phyloP scores from a whole-genome alignment of 306 rosid genomes.

The Trichosanthes truncata region DNA sequence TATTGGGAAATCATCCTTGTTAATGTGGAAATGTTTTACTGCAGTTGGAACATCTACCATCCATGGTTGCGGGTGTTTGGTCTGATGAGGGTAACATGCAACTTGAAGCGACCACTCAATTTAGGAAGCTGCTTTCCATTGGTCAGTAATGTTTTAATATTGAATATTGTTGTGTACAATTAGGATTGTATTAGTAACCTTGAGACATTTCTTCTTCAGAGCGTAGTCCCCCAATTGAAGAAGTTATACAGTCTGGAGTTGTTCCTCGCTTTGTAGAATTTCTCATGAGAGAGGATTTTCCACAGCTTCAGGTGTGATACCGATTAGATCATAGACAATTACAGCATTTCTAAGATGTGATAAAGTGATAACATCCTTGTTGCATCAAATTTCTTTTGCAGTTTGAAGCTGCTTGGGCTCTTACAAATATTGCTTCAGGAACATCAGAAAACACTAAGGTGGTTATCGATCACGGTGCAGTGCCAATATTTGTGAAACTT shows the following conservation, averaged over 20 bases:
- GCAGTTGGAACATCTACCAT: slow-evolving; percentile 89
- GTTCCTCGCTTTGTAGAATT: slow-evolving; percentile 88
- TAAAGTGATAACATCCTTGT: neutral
- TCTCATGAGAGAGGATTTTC: slow-evolving; percentile 71
- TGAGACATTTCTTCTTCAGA: slow-evolving; percentile 24
- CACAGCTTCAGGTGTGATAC: slow-evolving; percentile 67
- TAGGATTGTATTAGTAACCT: neutral
- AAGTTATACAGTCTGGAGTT: slow-evolving; percentile 86
- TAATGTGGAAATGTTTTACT: slow-evolving; percentile 6
- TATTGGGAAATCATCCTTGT: neutral
- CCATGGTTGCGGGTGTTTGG: slow-evolving; percentile 92
- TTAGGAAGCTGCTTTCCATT: slow-evolving; percentile 89
- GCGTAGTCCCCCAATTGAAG: slow-evolving; percentile 88
- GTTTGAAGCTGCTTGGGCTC: slow-evolving; percentile 99
- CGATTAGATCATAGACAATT: neutral
- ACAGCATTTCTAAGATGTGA: neutral
- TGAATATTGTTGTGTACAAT: neutral
- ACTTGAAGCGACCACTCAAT: slow-evolving; percentile 91
- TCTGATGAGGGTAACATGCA: slow-evolving; percentile 61
- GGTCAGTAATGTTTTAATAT: slow-evolving; percentile 32
- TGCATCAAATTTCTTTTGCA: slow-evolving; percentile 17
- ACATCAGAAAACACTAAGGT: slow-evolving; percentile 89
- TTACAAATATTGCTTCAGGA: slow-evolving; percentile 92
- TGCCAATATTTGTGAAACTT: slow-evolving; percentile 78
- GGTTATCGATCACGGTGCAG: slow-evolving; percentile 81